Conservation (phyloP, 257 asterid species). For the Solanum microdontum region DNA sequence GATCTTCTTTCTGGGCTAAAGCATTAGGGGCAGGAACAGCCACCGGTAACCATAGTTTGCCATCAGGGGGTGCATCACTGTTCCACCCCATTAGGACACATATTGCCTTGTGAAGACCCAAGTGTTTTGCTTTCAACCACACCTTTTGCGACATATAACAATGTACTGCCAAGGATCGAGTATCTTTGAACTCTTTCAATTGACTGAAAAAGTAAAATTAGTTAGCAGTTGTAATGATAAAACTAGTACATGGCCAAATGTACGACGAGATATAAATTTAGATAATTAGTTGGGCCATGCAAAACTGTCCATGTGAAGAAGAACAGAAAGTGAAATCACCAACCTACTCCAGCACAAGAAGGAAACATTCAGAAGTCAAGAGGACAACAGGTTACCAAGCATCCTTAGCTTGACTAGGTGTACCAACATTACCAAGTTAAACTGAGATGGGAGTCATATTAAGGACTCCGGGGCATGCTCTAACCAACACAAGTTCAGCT, state of each 20-base stretch:
- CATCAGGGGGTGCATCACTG: constrained; percentile 11
- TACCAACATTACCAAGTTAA: background rate
- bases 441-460: background rate
- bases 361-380: background rate
- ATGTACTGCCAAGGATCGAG: constrained; percentile 20
- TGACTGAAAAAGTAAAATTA: constrained; percentile 3
- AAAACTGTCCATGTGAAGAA: background rate
- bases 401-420: background rate
- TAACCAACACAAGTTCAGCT: background rate
- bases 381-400: background rate
- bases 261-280: background rate
- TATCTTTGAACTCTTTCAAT: constrained; percentile 21
- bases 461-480: background rate
- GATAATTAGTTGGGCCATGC: background rate
- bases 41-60: constrained; percentile 6
- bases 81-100: constrained; percentile 31
- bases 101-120: constrained; percentile 33
- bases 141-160: constrained; percentile 18
- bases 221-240: constrained; percentile 4
- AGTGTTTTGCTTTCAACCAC: constrained; percentile 24
- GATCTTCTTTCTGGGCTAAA: constrained; percentile 22
- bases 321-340: background rate
- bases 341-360: background rate
- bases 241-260: background rate
- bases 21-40: constrained; percentile 18